phyloP scores from a whole-genome alignment of 352 stramenopile species.

The Pythium periplocum region DNA sequence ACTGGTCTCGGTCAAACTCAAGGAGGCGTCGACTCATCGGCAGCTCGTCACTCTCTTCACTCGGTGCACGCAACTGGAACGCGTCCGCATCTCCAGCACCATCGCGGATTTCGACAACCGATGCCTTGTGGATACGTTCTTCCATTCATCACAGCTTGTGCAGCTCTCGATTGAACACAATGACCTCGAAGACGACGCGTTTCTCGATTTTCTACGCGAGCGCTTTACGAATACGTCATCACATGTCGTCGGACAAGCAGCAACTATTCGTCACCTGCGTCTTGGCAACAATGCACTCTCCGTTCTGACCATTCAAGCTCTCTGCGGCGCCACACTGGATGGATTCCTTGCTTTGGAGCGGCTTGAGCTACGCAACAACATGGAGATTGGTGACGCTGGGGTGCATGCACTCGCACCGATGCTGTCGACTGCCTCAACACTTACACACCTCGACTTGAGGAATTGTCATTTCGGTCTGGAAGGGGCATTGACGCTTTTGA shows the following conservation, averaged over 20 bases:
- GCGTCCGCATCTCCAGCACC: slow-evolving; percentile 54
- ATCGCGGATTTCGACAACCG: slow-evolving; percentile 58
- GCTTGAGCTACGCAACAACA: slow-evolving; percentile 65
- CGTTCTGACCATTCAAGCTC: slow-evolving; percentile 29
- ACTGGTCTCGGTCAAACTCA: slow-evolving; percentile 69
- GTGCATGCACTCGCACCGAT: slow-evolving; percentile 62
- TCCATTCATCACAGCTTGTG: slow-evolving; percentile 29
- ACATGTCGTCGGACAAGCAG: background rate
- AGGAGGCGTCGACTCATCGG: slow-evolving; percentile 17
- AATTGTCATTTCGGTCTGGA: slow-evolving; percentile 69
- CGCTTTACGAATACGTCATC: background rate
- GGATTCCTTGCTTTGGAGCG: slow-evolving; percentile 39
- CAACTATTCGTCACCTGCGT: slow-evolving; percentile 31
- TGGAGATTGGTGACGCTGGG: slow-evolving; percentile 52
- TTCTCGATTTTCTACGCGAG: slow-evolving; percentile 12
- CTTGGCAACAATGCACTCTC: slow-evolving; percentile 63
- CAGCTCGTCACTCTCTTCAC: slow-evolving; percentile 39
- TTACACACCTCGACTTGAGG: slow-evolving; percentile 61
- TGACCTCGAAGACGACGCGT: slow-evolving; percentile 65
- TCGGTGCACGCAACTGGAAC: slow-evolving; percentile 26
- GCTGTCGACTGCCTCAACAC: slow-evolving; percentile 23
- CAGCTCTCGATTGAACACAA: slow-evolving; percentile 72
- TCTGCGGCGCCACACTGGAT: slow-evolving; percentile 42
- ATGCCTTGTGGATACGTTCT: slow-evolving; percentile 32
- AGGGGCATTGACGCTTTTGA: slow-evolving; percentile 46